Evolutionary conservation across 2,329 filamentous ascomycete genomes (phyloP).

Genomic region (Fusarium equiseti): DNA sequence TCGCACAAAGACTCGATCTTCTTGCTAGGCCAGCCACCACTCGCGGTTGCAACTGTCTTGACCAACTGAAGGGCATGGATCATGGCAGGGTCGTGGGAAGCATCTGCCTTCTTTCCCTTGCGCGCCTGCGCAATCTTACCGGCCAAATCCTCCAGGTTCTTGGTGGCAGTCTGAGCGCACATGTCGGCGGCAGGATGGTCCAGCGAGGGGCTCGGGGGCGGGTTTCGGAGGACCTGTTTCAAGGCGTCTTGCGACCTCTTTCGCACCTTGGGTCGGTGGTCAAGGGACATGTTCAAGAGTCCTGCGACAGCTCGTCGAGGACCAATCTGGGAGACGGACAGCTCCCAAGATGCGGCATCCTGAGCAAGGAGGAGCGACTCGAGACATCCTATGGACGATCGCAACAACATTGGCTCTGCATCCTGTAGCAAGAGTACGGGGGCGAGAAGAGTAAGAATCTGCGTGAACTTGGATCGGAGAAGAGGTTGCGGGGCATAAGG

Average conservation of each 20-base stretch:
- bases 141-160: conserved; percentile 81
- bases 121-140: conserved; percentile 70
- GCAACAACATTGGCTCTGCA: conserved; percentile 86
- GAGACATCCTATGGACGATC: conserved; percentile 90
- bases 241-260: conserved; percentile 93
- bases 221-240: conserved; percentile 82
- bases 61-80: conserved; percentile 94
- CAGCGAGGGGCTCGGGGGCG: conserved; percentile 89
- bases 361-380: conserved; percentile 93
- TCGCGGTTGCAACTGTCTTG: conserved; percentile 87
- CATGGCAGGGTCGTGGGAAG: conserved; percentile 80
- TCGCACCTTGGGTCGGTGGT: conserved; percentile 91
- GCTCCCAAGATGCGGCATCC: conserved; percentile 87
- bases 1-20: conserved; percentile 95
- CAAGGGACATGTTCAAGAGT: conserved; percentile 84
- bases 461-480: conserved; percentile 92
- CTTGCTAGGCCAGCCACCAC: conserved; percentile 94
- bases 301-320: conserved; percentile 89
- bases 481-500: conserved; percentile 86
- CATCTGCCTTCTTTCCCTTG: conserved; percentile 72
- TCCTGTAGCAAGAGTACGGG: conserved; percentile 84
- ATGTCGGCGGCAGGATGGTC: conserved; percentile 97
- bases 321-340: conserved; percentile 84
- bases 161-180: conserved; percentile 91
- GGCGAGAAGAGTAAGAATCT: conserved; percentile 88